Evolutionary conservation across 257 asterid species (phyloP).

Genomic region (Linaria vulgaris): DNA sequence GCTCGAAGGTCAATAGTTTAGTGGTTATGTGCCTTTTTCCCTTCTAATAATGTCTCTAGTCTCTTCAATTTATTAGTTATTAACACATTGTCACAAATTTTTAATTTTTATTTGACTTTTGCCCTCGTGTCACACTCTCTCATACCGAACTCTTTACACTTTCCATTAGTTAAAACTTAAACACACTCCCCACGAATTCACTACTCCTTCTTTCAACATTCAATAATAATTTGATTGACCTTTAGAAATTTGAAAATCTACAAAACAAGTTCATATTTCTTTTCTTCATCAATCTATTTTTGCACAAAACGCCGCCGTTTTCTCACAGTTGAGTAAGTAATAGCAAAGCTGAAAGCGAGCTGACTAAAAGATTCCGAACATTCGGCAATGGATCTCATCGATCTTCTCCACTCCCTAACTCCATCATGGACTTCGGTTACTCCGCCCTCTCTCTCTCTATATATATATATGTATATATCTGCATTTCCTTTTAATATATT

Average conservation of each 20-base stretch:
- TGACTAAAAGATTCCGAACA: constrained; percentile 8
- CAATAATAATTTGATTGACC: constrained; percentile 24
- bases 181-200: no score
- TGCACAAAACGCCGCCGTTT: no score
- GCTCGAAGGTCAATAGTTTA: no score
- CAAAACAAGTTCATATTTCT: constrained; percentile 17
- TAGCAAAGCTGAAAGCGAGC: not conserved
- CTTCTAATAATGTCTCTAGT: no score
- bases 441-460: constrained; percentile 24
- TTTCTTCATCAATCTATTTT: not conserved
- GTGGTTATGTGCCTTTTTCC: no score
- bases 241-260: constrained; percentile 19
- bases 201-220: constrained; percentile 4
- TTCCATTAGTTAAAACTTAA: no score
- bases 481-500: constrained; percentile 1
- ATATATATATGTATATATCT: not conserved
- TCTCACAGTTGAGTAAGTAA: no score
- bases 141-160: no score
- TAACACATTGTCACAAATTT: no score
- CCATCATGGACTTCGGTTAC: constrained; percentile 81
- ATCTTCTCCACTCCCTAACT: constrained; percentile 41
- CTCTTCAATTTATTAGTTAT: no score
- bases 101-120: no score
- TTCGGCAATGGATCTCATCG: constrained; percentile 56
- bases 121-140: no score